Evolutionary conservation across 2,329 filamentous ascomycete genomes (phyloP), one percentile per base, ranked within the genome.

Genomic region (Cladosporium oxysporum): DNA sequence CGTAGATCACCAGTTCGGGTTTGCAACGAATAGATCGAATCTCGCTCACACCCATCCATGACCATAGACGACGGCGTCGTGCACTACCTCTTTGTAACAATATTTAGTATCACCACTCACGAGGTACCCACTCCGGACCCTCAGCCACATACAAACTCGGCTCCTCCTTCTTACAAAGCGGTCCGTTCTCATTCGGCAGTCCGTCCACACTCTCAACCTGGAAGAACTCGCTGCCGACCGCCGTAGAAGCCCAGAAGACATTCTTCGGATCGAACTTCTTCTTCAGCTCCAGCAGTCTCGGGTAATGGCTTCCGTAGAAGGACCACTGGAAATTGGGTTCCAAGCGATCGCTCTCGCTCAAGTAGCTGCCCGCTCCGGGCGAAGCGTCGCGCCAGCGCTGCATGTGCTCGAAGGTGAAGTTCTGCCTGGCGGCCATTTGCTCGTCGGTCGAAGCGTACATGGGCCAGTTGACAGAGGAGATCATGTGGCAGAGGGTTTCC

Each of bases 311-410:
- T 16, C 70, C 71, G 23, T 71, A 72, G 57, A 77, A 78, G 31
- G 69, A 67, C 66, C 74, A 74, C n/a, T 71, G 69, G 41, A 69
- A 69, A 28, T 75, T 70, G 12, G 73, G 70, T 62, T 78, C 76
- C 33, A 76, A 72, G 5, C 72, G 66, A 65, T 76, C 66, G 59
- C 80, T 83, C 71, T 83, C 82, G 68, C 82, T 84, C 66, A 83
- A 69, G 69, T 84, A 84, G 5, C 79, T 76, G 21, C 79, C 41
- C 75, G 78, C 33, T 74, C 78, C 23, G 74, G 81, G 74, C 5
- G 79, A 76, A n/a, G 85, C 70, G 11, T 79, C 67, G 49, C 76
- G 76, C 70, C 70, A 76, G 5, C 52, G n/a, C 33, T 65, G 47
- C 60, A 66, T 66, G 18, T 55, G 31, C 6, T 31, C 26, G 59